Base-by-base conservation (phyloP, 2,329 filamentous ascomycete species). In the Colletotrichum godetiae region DNA sequence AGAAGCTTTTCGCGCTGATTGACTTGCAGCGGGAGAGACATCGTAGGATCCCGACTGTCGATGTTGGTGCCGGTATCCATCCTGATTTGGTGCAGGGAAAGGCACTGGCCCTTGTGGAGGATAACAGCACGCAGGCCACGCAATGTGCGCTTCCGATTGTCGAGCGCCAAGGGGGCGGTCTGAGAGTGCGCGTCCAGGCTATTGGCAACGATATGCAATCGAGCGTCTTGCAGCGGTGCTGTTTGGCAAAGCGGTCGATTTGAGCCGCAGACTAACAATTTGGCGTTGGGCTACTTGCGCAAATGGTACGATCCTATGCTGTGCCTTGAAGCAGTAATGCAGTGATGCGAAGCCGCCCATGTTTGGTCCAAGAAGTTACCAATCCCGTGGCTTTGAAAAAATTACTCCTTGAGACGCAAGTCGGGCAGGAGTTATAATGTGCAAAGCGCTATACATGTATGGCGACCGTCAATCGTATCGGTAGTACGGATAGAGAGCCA, bases 1-100 rank as follows among this genome's bases (percentile, higher is more conserved):
- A 70, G 71, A 70, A 73, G 61, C 60, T n/a, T 61, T 61, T 56
- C 60, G 55, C 42, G 49, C 46, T 42, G 22, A 27, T n/a, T 69
- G 42, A 15, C 33, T 58, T 49, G 42, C 53, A 42, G 59, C 70
- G 59, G 65, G 31, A 60, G 55, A 65, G 33, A 37, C 53, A 55
- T 61, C 56, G 27, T 49, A 31, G 59, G 35, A 65, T 56, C 57
- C 52, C 33, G 57, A 11, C 53, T 60, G 22, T 42, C 27, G 31
- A 31, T 60, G 27, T 49, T 55, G 46, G 53, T 49, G 37, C 35
- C 33, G 52, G 62, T 56, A 53, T 53, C 46, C 29, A 63, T 63
- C 12, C 22, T n/a, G 33, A 12, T 3, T 46, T 56, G 66, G 42
- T 29, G 56, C 55, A 33, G 33, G 31, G 42, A 59, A n/a, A 37